Percentiles rank a stretch among this genome's conserved stretches.
These are phyloP conservation scores for Phylloporus rhodoxanthus DNA, from an alignment of 768 basidiomycete species.

Conservation along the genomic window DNA sequence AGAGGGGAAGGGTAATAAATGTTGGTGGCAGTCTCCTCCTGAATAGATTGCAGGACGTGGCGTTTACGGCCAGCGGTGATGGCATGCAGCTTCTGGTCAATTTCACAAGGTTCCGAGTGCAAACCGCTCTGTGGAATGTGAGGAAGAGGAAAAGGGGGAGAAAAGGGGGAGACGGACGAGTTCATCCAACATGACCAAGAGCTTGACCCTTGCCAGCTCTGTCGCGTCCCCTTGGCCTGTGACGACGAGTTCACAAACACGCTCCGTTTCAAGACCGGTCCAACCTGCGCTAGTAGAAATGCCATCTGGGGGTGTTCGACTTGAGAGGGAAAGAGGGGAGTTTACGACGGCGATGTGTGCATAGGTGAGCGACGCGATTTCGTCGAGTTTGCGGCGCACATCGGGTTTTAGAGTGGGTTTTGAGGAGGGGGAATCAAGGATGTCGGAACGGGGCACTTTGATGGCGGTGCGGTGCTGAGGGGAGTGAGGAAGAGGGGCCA, in stretches of 20 bases:
- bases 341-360: constrained; percentile 95
- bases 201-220: constrained; percentile 81
- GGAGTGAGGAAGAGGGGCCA: constrained; percentile 13
- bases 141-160: background rate
- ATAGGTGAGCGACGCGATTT: constrained; percentile 87
- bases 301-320: constrained; percentile 70
- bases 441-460: constrained; percentile 88
- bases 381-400: constrained; percentile 81
- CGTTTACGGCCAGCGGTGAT: constrained; percentile 91
- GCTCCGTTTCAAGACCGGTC: constrained; percentile 89
- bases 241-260: constrained; percentile 88
- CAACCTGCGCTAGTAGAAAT: constrained; percentile 74
- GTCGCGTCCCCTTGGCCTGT: constrained; percentile 86
- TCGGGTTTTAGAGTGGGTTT: constrained; percentile 77
- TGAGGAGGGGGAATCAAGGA: constrained; percentile 78
- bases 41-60: constrained; percentile 79
- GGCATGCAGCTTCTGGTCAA: constrained; percentile 90
- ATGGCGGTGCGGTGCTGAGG: constrained; percentile 76
- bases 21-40: constrained; percentile 96
- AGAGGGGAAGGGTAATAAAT: constrained; percentile 91
- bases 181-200: constrained; percentile 93
- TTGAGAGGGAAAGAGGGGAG: constrained; percentile 67
- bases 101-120: constrained; percentile 85
- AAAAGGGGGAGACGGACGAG: constrained; percentile 51
- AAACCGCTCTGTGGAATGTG: constrained; percentile 63